These are phyloP conservation scores for Botryotinia globosa DNA, from an alignment of 2,329 filamentous ascomycete genomes.

Conservation along the genomic window DNA sequence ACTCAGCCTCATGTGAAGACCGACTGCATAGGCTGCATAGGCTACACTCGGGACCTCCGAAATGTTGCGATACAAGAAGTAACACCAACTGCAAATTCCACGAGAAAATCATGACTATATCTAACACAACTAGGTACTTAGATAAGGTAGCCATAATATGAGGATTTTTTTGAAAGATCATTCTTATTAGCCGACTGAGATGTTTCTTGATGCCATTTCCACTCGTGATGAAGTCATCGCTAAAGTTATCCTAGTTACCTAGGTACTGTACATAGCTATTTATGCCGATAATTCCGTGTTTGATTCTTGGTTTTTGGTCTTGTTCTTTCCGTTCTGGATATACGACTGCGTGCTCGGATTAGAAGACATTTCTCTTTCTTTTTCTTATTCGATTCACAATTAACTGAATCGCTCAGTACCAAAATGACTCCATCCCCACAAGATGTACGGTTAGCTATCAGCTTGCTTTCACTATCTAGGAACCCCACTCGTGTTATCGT, in stretches of 20 bases:
- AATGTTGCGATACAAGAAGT: conserved; percentile 1
- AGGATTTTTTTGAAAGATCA: neutral
- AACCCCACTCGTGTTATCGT: conserved; percentile 1
- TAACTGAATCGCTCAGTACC: neutral
- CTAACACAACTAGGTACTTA: no score
- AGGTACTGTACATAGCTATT: no score
- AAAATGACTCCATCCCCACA: neutral
- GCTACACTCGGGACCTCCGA: conserved; percentile 9
- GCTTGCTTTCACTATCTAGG: neutral
- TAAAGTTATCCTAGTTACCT: neutral
- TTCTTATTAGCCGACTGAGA: neutral
- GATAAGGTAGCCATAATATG: neutral
- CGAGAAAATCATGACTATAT: neutral
- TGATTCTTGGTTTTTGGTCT: neutral
- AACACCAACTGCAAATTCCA: conserved; percentile 2
- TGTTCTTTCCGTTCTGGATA: neutral
- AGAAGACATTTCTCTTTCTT: neutral
- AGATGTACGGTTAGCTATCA: neutral
- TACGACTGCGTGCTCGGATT: neutral
- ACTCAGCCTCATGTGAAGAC: conserved; percentile 11
- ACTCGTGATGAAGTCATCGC: conserved; percentile 10
- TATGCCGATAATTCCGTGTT: neutral
- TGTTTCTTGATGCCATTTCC: neutral
- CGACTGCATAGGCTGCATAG: neutral
- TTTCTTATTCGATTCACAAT: neutral